These are phyloP conservation scores for Penicilliopsis zonata DNA, from an alignment of 495 filamentous ascomycete species.

Conservation along the genomic window DNA sequence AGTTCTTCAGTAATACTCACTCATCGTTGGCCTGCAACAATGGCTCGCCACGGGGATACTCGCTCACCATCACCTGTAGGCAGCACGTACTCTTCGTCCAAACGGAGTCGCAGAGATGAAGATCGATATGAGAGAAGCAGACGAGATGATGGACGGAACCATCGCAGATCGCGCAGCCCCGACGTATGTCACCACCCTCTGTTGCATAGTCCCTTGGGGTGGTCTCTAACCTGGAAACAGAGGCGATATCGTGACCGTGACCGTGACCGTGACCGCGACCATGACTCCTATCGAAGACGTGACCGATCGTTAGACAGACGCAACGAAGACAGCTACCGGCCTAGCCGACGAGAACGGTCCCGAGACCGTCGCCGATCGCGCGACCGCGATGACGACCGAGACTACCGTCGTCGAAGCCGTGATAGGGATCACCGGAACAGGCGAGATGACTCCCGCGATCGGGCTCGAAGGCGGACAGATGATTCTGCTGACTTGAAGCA, in stretches of 20 bases:
- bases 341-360: slow-evolving; percentile 48
- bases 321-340: slow-evolving; percentile 56
- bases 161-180: slow-evolving; percentile 59
- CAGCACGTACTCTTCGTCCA: slow-evolving; percentile 68
- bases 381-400: slow-evolving; percentile 47
- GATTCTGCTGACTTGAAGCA: slow-evolving; percentile 64
- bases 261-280: slow-evolving; percentile 41
- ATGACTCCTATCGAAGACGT: slow-evolving; percentile 54
- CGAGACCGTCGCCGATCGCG: slow-evolving; percentile 49
- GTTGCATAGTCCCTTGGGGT: background rate
- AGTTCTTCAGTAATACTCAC: slow-evolving; percentile 51
- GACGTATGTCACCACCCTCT: slow-evolving; percentile 43
- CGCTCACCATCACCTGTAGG: slow-evolving; percentile 95
- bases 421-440: slow-evolving; percentile 64
- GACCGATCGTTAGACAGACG: slow-evolving; percentile 62
- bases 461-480: slow-evolving; percentile 54
- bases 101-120: slow-evolving; percentile 61
- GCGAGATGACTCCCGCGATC: slow-evolving; percentile 72
- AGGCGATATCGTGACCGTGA: slow-evolving; percentile 49
- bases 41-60: slow-evolving; percentile 85
- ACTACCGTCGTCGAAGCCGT: slow-evolving; percentile 53
- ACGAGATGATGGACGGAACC: slow-evolving; percentile 48
- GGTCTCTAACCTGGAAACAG: slow-evolving; percentile 20
- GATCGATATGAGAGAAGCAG: slow-evolving; percentile 56
- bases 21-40: slow-evolving; percentile 55